Percentiles rank a stretch among this genome's conserved stretches.
These are phyloP conservation scores for Xylariaceae sp. DNA, from an alignment of 2,329 filamentous ascomycete species.

Conservation along the genomic window DNA sequence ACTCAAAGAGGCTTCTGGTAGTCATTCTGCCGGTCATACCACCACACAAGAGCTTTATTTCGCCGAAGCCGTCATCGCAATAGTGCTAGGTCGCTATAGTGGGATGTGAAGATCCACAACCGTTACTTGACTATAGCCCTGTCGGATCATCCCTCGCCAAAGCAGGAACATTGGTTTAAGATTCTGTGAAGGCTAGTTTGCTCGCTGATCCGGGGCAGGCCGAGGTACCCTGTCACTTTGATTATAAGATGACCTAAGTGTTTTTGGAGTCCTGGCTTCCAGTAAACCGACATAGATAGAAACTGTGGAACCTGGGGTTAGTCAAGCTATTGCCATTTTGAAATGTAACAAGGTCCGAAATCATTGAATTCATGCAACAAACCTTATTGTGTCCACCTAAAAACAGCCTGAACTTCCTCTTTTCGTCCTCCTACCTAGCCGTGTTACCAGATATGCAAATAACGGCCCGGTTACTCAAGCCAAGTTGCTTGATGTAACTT, in stretches of 20 bases:
- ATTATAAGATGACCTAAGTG: not conserved
- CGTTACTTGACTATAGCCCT: not conserved
- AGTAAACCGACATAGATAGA: too few relatives aligned
- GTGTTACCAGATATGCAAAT: slow-evolving; percentile 12
- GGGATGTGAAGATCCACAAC: too few relatives aligned
- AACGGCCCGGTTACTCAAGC: slow-evolving; percentile 2
- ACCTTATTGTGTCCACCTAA: not conserved
- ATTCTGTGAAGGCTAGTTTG: slow-evolving; percentile 11
- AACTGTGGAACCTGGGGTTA: too few relatives aligned
- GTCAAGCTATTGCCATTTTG: too few relatives aligned
- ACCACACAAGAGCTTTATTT: slow-evolving; percentile 16
- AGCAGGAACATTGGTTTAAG: slow-evolving; percentile 22
- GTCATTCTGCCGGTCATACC: slow-evolving; percentile 18
- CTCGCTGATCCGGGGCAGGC: slow-evolving; percentile 26
- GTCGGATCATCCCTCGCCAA: slow-evolving; percentile 11
- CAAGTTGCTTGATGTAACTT: slow-evolving; percentile 1
- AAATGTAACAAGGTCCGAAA: too few relatives aligned
- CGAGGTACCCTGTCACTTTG: slow-evolving; percentile 15
- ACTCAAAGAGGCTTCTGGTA: slow-evolving; percentile 1
- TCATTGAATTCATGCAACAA: not conserved
- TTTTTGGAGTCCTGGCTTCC: not conserved
- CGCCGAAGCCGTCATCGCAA: slow-evolving; percentile 13
- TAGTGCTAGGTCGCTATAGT: not conserved
- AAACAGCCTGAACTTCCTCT: not conserved
- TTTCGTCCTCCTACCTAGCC: not conserved